phyloP scores from a whole-genome alignment of 106 monocot species.

The Dioscorea alata region DNA sequence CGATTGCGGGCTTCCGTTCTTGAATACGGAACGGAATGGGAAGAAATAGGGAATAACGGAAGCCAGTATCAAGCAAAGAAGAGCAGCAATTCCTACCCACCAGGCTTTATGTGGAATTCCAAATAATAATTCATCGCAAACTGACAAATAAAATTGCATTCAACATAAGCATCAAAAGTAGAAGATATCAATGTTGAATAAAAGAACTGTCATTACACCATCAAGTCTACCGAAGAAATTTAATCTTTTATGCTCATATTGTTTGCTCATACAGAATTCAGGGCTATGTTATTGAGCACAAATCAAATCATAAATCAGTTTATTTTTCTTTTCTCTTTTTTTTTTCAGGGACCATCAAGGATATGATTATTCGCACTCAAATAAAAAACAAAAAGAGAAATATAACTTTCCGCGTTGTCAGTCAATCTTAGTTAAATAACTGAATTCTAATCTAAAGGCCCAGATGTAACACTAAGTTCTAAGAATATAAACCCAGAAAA shows the following conservation, averaged over 20 bases:
- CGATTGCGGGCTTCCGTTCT: conserved; percentile 7
- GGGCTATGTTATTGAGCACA: background rate
- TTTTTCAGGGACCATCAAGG: no score
- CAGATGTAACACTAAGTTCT: no score
- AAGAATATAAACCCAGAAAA: no score
- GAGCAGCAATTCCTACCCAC: conserved; percentile 61
- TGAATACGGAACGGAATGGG: conserved; percentile 26
- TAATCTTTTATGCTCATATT: background rate
- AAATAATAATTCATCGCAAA: conserved; percentile 69
- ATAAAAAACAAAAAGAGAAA: no score
- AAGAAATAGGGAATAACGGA: conserved; percentile 39
- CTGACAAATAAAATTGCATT: conserved; percentile 23
- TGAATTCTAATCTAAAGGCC: no score
- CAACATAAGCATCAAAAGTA: background rate
- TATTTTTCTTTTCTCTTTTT: no score
- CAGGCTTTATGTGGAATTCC: conserved; percentile 74
- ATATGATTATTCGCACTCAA: no score
- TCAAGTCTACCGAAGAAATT: background rate
- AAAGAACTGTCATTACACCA: background rate
- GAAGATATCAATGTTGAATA: background rate
- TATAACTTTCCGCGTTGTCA: no score
- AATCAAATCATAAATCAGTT: no score
- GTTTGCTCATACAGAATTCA: background rate
- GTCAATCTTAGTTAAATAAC: no score
- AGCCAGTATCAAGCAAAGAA: conserved; percentile 63